Evolutionary conservation across 179 eudicot genomes (phyloP).

Genomic region (Silene coronaria): DNA sequence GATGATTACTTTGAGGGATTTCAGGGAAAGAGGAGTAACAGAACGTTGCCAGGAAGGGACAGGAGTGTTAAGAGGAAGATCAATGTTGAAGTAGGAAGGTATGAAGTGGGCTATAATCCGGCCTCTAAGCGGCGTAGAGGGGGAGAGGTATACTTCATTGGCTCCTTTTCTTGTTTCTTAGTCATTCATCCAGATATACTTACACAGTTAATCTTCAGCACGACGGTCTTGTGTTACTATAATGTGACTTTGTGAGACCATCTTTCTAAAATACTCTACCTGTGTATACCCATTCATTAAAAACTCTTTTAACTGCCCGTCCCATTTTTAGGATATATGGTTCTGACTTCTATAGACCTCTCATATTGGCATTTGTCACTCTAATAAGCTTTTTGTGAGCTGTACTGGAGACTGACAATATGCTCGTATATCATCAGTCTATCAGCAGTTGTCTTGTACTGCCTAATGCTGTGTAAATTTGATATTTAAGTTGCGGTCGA

Average conservation of each 20-base stretch:
- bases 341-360: too few species aligned
- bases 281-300: too few species aligned
- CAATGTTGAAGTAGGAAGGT: conserved; percentile 49
- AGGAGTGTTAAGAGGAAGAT: conserved; percentile 52
- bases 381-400: too few species aligned
- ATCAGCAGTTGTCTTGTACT: not conserved
- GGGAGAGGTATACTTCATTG: conserved; percentile 64
- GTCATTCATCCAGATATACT: not conserved
- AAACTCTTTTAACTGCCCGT: too few species aligned
- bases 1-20: conserved; percentile 55
- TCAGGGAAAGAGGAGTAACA: conserved; percentile 42
- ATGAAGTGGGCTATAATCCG: conserved; percentile 50
- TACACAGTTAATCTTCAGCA: not conserved
- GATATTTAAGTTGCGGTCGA: not conserved
- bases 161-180: not conserved
- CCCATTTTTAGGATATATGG: too few species aligned
- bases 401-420: not conserved
- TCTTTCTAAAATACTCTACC: too few species aligned
- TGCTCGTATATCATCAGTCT: not conserved
- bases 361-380: too few species aligned
- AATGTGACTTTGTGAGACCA: too few species aligned
- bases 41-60: conserved; percentile 55
- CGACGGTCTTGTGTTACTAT: not conserved
- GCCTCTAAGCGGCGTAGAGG: conserved; percentile 77
- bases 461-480: not conserved